Conservation (phyloP, 495 filamentous ascomycete genomes). For the Hypoxylon lienhwacheense region DNA sequence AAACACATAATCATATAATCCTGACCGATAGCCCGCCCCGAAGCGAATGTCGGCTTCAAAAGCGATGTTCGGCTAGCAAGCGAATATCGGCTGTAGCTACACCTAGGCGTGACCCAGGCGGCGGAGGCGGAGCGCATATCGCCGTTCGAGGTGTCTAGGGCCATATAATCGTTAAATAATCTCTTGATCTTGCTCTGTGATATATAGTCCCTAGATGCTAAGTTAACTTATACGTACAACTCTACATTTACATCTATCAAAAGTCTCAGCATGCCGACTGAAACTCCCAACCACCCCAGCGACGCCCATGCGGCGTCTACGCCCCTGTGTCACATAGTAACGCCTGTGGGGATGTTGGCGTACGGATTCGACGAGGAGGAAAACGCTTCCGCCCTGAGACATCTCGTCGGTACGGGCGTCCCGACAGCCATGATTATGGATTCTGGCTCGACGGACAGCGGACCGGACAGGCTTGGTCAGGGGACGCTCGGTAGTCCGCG, state of each 20-base stretch:
- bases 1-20: too few relatives aligned
- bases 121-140: neutral
- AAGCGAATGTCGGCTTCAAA: slow-evolving; percentile 17
- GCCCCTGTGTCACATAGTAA: slow-evolving; percentile 46
- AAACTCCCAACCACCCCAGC: neutral
- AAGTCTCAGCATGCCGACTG: slow-evolving; percentile 14
- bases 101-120: neutral
- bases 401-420: slow-evolving; percentile 34
- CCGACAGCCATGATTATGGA: slow-evolving; percentile 54
- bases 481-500: slow-evolving; percentile 40
- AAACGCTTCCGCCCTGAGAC: slow-evolving; percentile 25
- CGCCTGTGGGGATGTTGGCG: slow-evolving; percentile 53
- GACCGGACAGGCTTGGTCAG: slow-evolving; percentile 51
- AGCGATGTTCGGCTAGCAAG: slow-evolving; percentile 23
- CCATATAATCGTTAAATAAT: neutral
- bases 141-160: slow-evolving; percentile 1
- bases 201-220: too few relatives aligned
- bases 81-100: slow-evolving; percentile 17
- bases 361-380: slow-evolving; percentile 49
- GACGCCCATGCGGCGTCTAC: slow-evolving; percentile 8
- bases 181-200: too few relatives aligned
- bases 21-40: too few relatives aligned
- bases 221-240: too few relatives aligned
- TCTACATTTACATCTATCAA: too few relatives aligned
- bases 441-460: slow-evolving; percentile 53